Evolutionary conservation across 164 flowering plant species (phyloP).

Genomic region (Umbilicus rupestris): DNA sequence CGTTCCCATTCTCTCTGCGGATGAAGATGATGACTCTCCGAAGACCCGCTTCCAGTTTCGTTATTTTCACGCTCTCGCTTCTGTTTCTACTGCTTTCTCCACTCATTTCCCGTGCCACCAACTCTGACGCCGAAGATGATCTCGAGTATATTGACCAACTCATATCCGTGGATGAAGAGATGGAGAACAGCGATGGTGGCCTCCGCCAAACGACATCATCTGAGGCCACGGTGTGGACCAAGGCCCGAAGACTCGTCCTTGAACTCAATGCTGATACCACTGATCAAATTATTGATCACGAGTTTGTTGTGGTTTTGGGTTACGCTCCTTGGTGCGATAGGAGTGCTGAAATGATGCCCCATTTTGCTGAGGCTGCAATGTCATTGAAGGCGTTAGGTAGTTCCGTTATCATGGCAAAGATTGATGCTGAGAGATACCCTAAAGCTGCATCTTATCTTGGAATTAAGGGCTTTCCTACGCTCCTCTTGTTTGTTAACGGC

Average conservation of each 20-base stretch:
- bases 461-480: constrained; percentile 84
- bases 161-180: constrained; percentile 5
- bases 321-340: constrained; percentile 88
- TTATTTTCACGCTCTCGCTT: constrained; percentile 1
- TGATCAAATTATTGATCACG: constrained; percentile 43
- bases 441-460: constrained; percentile 59
- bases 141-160: constrained; percentile 1
- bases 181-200: neutral
- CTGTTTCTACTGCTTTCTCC: neutral
- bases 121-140: neutral
- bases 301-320: constrained; percentile 75
- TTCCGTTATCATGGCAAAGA: constrained; percentile 60
- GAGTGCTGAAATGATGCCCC: constrained; percentile 92
- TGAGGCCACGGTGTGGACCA: constrained; percentile 3
- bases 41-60: constrained; percentile 5
- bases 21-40: neutral
- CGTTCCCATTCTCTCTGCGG: neutral
- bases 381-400: constrained; percentile 51
- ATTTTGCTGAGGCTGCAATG: constrained; percentile 79
- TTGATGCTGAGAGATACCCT: constrained; percentile 70
- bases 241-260: constrained; percentile 7
- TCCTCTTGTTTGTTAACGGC: constrained; percentile 74
- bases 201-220: neutral
- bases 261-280: constrained; percentile 10
- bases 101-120: neutral